These are phyloP conservation scores for Galerina sulciceps DNA, from an alignment of 768 basidiomycete genomes.

Conservation along the genomic window DNA sequence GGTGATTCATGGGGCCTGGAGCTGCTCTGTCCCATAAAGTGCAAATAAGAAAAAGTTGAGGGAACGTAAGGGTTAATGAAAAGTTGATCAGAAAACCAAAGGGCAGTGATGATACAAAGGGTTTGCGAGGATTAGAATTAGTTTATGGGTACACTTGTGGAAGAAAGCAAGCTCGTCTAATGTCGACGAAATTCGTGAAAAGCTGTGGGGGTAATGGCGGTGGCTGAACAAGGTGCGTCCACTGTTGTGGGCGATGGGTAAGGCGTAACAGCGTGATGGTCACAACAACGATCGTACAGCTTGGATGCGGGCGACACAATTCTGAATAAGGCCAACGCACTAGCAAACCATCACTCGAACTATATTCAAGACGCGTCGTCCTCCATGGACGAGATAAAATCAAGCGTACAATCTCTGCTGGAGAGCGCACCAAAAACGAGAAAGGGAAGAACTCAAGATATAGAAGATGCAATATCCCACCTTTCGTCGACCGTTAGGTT, in stretches of 20 bases:
- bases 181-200: not conserved
- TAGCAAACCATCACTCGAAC: not conserved
- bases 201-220: constrained; percentile 6
- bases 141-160: constrained; percentile 6
- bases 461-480: constrained; percentile 39
- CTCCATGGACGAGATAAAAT: constrained; percentile 28
- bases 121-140: constrained; percentile 16
- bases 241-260: constrained; percentile 23
- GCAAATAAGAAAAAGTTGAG: not conserved
- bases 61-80: constrained; percentile 7
- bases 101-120: constrained; percentile 14
- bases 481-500: constrained; percentile 46
- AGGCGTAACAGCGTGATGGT: constrained; percentile 13
- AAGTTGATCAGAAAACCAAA: constrained; percentile 4
- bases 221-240: constrained; percentile 22
- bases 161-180: constrained; percentile 2
- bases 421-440: constrained; percentile 30
- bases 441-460: constrained; percentile 26
- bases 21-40: constrained; percentile 23
- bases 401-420: constrained; percentile 39
- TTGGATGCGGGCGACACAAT: not conserved
- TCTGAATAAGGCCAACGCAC: not conserved
- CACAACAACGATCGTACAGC: constrained; percentile 9
- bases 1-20: constrained; percentile 17
- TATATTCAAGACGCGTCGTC: not conserved